A percentile compares a stretch with the other conserved stretches of the same genome.
Conservation (phyloP, 768 basidiomycete species). For the Termitomyces sp. region DNA sequence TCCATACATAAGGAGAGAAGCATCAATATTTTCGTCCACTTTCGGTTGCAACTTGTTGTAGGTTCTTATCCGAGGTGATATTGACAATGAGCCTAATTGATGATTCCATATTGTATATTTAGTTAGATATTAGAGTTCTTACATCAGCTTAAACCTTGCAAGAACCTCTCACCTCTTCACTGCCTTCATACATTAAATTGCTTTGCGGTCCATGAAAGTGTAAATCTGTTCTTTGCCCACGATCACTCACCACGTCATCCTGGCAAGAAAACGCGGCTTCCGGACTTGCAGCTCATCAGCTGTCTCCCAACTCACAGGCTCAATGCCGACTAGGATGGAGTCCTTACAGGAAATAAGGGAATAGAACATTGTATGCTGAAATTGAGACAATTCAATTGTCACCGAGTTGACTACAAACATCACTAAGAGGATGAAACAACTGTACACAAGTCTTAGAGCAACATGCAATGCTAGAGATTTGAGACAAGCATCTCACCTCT, state of each 20-base stretch:
- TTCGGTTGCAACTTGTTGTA: background rate
- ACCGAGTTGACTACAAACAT: background rate
- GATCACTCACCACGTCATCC: background rate
- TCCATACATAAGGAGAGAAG: background rate
- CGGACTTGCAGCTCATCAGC: background rate
- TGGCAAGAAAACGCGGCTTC: background rate
- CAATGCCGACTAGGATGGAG: background rate
- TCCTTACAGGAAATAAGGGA: background rate
- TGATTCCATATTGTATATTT: background rate
- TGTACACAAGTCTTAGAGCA: background rate
- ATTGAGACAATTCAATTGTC: background rate
- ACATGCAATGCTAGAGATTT: background rate
- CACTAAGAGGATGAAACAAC: background rate
- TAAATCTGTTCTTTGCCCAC: background rate
- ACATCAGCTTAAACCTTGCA: background rate
- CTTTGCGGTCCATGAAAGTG: too few relatives aligned
- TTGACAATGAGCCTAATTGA: background rate
- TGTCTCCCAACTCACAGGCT: background rate
- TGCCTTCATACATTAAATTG: background rate
- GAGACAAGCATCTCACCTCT: conserved; percentile 21
- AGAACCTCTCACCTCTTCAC: background rate
- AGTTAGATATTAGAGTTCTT: background rate
- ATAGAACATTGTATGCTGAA: background rate
- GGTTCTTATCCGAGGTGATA: background rate
- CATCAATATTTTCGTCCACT: background rate